Evolutionary conservation across 2,329 filamentous ascomycete species (phyloP).

Genomic region (Alternaria gansuensis): DNA sequence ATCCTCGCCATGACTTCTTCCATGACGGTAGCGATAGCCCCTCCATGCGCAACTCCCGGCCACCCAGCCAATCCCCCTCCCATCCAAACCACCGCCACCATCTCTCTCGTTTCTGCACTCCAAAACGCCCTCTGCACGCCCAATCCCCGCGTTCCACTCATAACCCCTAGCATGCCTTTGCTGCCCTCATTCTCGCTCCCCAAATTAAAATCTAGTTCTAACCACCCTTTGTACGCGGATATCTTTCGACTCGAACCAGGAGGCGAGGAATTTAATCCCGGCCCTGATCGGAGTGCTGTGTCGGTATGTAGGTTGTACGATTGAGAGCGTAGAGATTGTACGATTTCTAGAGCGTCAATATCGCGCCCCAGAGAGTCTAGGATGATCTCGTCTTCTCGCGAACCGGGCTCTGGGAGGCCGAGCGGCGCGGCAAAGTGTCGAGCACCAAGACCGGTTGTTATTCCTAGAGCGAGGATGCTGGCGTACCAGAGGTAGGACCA

Average conservation of each 20-base stretch:
- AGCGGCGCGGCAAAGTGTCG: slow-evolving; percentile 40
- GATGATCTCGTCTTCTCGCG: slow-evolving; percentile 40
- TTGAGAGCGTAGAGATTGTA: slow-evolving; percentile 44
- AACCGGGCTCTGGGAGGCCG: slow-evolving; percentile 40
- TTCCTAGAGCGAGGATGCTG: slow-evolving; percentile 38
- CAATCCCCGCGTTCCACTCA: slow-evolving; percentile 53
- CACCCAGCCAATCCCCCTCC: slow-evolving; percentile 72
- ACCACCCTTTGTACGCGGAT: slow-evolving; percentile 38
- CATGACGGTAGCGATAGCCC: slow-evolving; percentile 71
- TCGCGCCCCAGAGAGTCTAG: slow-evolving; percentile 39
- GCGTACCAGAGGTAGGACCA: slow-evolving; percentile 47
- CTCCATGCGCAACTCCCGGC: slow-evolving; percentile 77
- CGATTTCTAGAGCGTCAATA: slow-evolving; percentile 46
- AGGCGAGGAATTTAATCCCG: slow-evolving; percentile 13
- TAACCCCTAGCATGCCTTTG: slow-evolving; percentile 41
- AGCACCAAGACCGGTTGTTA: slow-evolving; percentile 36
- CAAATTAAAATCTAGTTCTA: slow-evolving; percentile 44
- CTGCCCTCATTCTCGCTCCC: slow-evolving; percentile 27
- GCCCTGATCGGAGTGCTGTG: slow-evolving; percentile 31
- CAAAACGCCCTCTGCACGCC: slow-evolving; percentile 70
- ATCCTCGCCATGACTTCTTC: slow-evolving; percentile 75
- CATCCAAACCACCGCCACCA: slow-evolving; percentile 72
- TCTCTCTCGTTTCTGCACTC: slow-evolving; percentile 65
- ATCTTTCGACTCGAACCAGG: slow-evolving; percentile 17
- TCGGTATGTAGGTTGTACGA: slow-evolving; percentile 38